Base-by-base conservation (phyloP, 116 monocot species). In the Posidonia oceanica region DNA sequence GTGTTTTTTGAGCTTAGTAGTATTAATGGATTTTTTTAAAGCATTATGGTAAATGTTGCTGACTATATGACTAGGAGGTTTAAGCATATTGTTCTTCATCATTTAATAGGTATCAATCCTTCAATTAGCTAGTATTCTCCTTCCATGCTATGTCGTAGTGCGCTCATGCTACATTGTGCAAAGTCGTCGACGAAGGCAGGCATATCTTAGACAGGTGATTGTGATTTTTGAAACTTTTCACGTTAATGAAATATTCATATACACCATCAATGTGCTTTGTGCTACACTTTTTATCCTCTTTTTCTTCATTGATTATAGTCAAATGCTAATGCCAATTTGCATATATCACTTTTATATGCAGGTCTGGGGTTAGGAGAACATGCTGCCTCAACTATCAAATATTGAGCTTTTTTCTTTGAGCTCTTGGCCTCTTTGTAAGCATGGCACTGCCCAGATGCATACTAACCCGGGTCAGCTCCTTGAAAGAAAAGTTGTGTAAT, bases 141-240 rank as follows among this genome's bases (percentile, higher is more conserved):
- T 94, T 10, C 86, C 88, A 66, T 94, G 85, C 69, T 94, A 94
- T 73, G 77, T 94, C 66, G 82, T 94, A 59, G 79, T 72, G 8
- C 94, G 86, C 13, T 84, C 86, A 0, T 94, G 87, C 75, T 86
- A 80, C 74, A 55, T 80, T 40, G 58, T 86, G n/a, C 88, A 87
- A 66, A 68, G 56, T 68, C 59, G 88, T 37, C 70, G 85, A 60
- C 81, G 90, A 69, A 76, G 86, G 36, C 88, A 86, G 83, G 84
- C 55, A 7, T 57, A 70, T 70, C 18, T 57, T 39, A 70, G 70
- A 70, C 58, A 70, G 58, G 70, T 70, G 55, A 58, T 56, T 14
- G 55, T 4, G n/a, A 56, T 12, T 12, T 56, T 56, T 60, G 60
- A 60, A 7, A 10, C 11, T 5, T 60, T n/a, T 22, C 22, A 3